These are phyloP conservation scores for Brassica rapa DNA, from an alignment of 345 rosid genomes.

Conservation along the genomic window DNA sequence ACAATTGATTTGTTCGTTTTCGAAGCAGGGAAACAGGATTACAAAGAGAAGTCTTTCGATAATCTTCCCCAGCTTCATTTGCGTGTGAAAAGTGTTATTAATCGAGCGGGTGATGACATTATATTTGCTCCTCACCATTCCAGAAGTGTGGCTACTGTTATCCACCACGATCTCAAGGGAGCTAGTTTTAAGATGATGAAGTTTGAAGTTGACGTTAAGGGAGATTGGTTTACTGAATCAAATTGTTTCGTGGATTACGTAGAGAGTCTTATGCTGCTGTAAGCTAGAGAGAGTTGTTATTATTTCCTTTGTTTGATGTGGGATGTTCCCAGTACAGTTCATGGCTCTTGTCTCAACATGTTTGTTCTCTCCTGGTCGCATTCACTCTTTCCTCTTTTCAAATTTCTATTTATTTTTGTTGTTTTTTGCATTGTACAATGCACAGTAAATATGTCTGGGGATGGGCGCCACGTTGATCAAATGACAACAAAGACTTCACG, in stretches of 20 bases:
- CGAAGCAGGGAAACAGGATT: not conserved
- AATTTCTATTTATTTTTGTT: no score
- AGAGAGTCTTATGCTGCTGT: not conserved
- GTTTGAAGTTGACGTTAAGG: not conserved
- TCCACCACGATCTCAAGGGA: not conserved
- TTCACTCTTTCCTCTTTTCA: not conserved
- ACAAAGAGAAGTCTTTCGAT: not conserved
- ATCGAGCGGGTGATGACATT: not conserved
- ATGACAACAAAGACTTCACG: no score
- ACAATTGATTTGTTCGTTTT: not conserved
- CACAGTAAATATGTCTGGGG: no score
- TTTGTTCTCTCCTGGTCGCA: not conserved
- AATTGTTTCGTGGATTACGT: not conserved
- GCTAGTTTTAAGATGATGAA: not conserved
- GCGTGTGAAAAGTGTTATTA: not conserved
- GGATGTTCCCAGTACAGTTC: not conserved
- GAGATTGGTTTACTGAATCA: not conserved
- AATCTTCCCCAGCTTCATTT: not conserved
- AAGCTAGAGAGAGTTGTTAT: not conserved
- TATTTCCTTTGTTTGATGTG: not conserved
- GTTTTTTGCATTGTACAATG: no score
- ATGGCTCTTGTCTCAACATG: not conserved
- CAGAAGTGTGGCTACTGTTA: not conserved
- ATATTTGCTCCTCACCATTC: not conserved
- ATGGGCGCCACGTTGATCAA: no score